phyloP scores from a whole-genome alignment of 2,329 filamentous ascomycete genomes.

The Fonsecaea monophora region DNA sequence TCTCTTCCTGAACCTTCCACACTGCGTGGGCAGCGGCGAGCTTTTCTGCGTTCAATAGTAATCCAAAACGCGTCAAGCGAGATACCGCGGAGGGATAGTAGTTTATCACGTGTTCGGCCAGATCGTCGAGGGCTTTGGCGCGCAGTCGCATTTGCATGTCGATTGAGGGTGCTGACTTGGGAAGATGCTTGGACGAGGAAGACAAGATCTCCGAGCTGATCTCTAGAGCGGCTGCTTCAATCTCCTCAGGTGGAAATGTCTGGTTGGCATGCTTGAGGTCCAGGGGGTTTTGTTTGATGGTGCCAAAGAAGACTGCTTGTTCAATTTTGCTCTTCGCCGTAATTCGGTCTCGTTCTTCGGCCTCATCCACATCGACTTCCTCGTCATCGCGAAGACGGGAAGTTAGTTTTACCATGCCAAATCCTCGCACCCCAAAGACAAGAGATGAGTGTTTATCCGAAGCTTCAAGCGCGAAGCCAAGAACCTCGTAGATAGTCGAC shows the following conservation, averaged over 20 bases:
- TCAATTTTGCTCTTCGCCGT: constrained; percentile 89
- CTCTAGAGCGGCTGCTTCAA: constrained; percentile 76
- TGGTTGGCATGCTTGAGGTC: constrained; percentile 75
- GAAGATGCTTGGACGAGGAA: constrained; percentile 76
- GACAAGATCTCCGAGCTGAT: constrained; percentile 83
- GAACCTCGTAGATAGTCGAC: constrained; percentile 56
- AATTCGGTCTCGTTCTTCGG: constrained; percentile 56
- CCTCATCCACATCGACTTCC: constrained; percentile 57
- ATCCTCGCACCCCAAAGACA: constrained; percentile 63
- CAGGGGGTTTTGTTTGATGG: constrained; percentile 82
- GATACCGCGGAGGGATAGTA: constrained; percentile 70
- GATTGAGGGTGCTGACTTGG: constrained; percentile 74
- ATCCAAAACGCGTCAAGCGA: constrained; percentile 73
- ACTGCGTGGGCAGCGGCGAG: constrained; percentile 78
- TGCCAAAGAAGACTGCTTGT: constrained; percentile 92
- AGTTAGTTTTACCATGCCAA: constrained; percentile 60
- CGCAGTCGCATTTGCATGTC: constrained; percentile 80
- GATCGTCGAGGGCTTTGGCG: constrained; percentile 73
- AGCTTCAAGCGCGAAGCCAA: constrained; percentile 59
- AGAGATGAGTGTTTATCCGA: constrained; percentile 51
- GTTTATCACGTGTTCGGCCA: constrained; percentile 73
- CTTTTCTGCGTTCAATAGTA: constrained; percentile 91
- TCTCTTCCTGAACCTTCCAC: constrained; percentile 80
- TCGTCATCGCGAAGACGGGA: constrained; percentile 44
- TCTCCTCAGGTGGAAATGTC: constrained; percentile 71